Conservation (phyloP, 2,329 filamentous ascomycete species). For the Talaromyces sp. region DNA sequence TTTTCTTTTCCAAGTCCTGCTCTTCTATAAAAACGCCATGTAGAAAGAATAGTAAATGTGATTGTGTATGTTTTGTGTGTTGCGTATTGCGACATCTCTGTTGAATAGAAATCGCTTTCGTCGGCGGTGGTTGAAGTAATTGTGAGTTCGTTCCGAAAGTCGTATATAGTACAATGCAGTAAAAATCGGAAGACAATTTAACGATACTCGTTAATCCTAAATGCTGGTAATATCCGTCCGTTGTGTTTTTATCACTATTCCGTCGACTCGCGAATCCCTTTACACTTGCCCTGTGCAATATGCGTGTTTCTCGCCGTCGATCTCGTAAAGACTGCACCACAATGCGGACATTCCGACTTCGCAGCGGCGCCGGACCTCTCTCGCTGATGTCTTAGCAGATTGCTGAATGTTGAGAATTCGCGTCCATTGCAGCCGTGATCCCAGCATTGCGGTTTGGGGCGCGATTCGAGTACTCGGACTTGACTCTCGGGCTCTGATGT, state of each 20-base stretch:
- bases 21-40: background rate
- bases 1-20: background rate
- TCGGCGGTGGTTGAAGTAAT: background rate
- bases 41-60: background rate
- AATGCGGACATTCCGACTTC: conserved; percentile 86
- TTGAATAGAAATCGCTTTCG: background rate
- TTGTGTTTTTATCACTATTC: conserved; percentile 14
- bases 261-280: conserved; percentile 48
- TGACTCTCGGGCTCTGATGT: conserved; percentile 44
- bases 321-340: conserved; percentile 87
- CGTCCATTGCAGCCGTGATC: conserved; percentile 95
- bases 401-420: conserved; percentile 95
- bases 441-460: conserved; percentile 95
- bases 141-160: background rate
- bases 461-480: conserved; percentile 68
- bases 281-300: conserved; percentile 84
- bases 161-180: background rate
- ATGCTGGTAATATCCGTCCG: background rate
- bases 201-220: background rate
- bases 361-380: conserved; percentile 90
- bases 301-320: conserved; percentile 88
- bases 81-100: background rate
- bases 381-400: conserved; percentile 83
- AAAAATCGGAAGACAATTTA: background rate
- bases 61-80: background rate